Evolutionary conservation across 768 basidiomycete species (phyloP).

Genomic region (Xanthoconium stramineum): DNA sequence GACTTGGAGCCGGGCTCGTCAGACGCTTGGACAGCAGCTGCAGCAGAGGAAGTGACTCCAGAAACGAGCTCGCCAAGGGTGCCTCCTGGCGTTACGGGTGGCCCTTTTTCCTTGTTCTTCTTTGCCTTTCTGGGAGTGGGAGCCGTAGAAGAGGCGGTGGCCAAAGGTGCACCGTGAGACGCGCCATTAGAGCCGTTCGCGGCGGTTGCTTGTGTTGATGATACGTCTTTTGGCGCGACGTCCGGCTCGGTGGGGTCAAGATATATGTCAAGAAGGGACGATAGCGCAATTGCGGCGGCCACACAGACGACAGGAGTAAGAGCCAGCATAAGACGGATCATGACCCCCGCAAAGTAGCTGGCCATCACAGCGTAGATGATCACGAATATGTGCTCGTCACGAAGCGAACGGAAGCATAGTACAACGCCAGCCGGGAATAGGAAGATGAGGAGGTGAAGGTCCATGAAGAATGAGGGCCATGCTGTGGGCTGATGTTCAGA

Average conservation of each 20-base stretch:
- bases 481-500: slow-evolving; percentile 99
- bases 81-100: slow-evolving; percentile 34
- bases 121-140: slow-evolving; percentile 40
- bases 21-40: slow-evolving; percentile 22
- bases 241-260: slow-evolving; percentile 80
- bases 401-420: slow-evolving; percentile 89
- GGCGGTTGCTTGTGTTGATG: not conserved
- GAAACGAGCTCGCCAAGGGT: slow-evolving; percentile 41
- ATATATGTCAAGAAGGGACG: slow-evolving; percentile 84
- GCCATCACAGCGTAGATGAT: slow-evolving; percentile 96
- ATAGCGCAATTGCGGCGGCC: slow-evolving; percentile 85
- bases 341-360: slow-evolving; percentile 98
- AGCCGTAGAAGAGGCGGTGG: slow-evolving; percentile 31
- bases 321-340: slow-evolving; percentile 98
- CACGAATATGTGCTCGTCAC: slow-evolving; percentile 97
- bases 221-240: slow-evolving; percentile 2
- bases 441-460: slow-evolving; percentile 96
- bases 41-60: slow-evolving; percentile 35
- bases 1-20: slow-evolving; percentile 8
- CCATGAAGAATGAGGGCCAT: slow-evolving; percentile 99
- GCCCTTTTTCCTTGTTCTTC: slow-evolving; percentile 58
- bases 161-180: slow-evolving; percentile 20
- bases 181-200: slow-evolving; percentile 13
- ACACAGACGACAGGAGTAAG: slow-evolving; percentile 97
- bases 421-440: slow-evolving; percentile 96